A percentile compares a stretch with the other conserved stretches of the same genome.
These are phyloP conservation scores for Antarctomyces pellizariae DNA, from an alignment of 495 filamentous ascomycete species.

Conservation along the genomic window DNA sequence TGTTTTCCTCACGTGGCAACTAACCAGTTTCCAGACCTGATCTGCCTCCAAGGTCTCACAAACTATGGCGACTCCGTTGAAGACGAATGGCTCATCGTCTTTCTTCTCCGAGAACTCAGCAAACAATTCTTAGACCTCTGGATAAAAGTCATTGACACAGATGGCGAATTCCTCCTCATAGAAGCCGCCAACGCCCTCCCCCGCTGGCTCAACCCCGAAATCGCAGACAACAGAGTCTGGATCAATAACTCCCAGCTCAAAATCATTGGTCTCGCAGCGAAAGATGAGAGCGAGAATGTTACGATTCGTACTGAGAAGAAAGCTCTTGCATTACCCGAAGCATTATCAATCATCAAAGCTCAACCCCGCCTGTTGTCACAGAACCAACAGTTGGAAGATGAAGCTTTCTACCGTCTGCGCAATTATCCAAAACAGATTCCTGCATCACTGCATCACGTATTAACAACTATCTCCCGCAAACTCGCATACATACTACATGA, in stretches of 20 bases:
- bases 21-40: slow-evolving; percentile 13
- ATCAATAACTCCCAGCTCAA: slow-evolving; percentile 48
- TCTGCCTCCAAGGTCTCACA: slow-evolving; percentile 42
- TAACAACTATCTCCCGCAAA: slow-evolving; percentile 53
- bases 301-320: slow-evolving; percentile 9
- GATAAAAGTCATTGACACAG: slow-evolving; percentile 62
- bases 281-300: no score
- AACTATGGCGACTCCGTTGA: slow-evolving; percentile 85
- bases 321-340: slow-evolving; percentile 10
- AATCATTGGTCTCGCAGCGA: slow-evolving; percentile 36
- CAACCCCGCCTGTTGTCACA: slow-evolving; percentile 4
- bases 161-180: slow-evolving; percentile 87
- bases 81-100: slow-evolving; percentile 93
- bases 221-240: slow-evolving; percentile 71
- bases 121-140: slow-evolving; percentile 50
- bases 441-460: slow-evolving; percentile 45
- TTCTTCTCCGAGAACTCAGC: slow-evolving; percentile 64
- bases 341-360: slow-evolving; percentile 4
- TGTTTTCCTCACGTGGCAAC: background rate
- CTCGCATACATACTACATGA: slow-evolving; percentile 60
- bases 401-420: slow-evolving; percentile 68
- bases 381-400: slow-evolving; percentile 72
- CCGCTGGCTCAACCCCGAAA: slow-evolving; percentile 77
- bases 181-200: slow-evolving; percentile 81
- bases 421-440: slow-evolving; percentile 58